Evolutionary conservation across 1,284 basidiomycete species (phyloP), one percentile per base, ranked within the genome.

Genomic region (Sphagnurus paluster): DNA sequence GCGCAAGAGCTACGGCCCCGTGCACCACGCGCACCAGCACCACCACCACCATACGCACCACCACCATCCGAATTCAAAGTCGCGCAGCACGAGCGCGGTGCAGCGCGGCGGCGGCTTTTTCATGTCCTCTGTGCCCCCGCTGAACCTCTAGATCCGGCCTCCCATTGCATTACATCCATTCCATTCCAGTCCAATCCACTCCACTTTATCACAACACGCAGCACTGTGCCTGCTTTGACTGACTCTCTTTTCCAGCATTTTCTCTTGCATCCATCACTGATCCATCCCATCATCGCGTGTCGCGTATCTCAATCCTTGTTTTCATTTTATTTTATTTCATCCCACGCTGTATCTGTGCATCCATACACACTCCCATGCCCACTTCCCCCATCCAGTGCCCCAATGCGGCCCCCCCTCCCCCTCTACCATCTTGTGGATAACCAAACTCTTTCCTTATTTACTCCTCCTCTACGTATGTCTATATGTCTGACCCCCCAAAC

Each of bases 1-100:
- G 64, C 70, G 75, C 52, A 82, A 81, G 60, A 75, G 67, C 65
- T 69, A 69, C 62, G 65, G 69, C 49, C 56, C 74, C 50, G 57
- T 59, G 38, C 62, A 65, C 44, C 64, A 77, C 32, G 62, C 58
- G 36, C 60, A 66, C 37, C 63, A 63, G 33, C 67, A 70, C 29
- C 65, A 70, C 34, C 65, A 69, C 35, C 70, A 67, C 49, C 73
- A 76, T 52, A 58, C 66, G 29, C 79, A 80, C 50, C 71, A 76
- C n/a, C 81, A 84, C 56, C 82, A 84, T 59, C 83, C 86, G 14
- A 89, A 89, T 58, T 67, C 69, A 58, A 89, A 86, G 68, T 70
- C 70, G 43, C 76, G 85, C 33, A 72, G 79, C 50, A 72, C 76
- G 33, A 71, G 74, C 48, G 76, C 82, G 41, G 65, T 73, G 59